Base-by-base conservation (phyloP, 177 flowering plant species). In the Vitis hybrid region DNA sequence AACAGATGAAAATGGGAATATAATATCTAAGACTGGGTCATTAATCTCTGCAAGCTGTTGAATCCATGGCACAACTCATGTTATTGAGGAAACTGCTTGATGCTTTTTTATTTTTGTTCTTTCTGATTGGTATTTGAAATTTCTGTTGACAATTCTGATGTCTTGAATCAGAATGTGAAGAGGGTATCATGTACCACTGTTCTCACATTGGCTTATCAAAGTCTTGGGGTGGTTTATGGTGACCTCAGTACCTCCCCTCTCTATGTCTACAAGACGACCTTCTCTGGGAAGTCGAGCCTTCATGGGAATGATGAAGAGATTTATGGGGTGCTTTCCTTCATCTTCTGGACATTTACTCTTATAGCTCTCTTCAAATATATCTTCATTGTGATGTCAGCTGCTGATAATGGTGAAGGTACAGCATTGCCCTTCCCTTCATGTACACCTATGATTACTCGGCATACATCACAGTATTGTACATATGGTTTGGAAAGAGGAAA, bases 331-430 rank as follows among this genome's bases (percentile, higher is more conserved):
- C 83, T 88, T 70, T 88, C 95, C 9, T 83, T 90, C 52, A 89
- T 90, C 71, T 87, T 90, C 72, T 90, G 91, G 91, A 88, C 93
- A 19, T 62, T 89, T 61, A 87, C 93, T 56, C 81, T 88, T 52
- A 77, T 89, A 49, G 84, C 95, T 68, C 86, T 90, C 48, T 71
- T 84, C 79, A 90, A 90, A 73, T 90, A 90, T 68, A 63, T 89
- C 65, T 82, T 88, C 79, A 76, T 90, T 67, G 90, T 90, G 60
- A 64, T 88, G 72, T 79, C 82, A 39, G 93, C 95, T 11, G 83
- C 88, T 74, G 95, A 90, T 70, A 88, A 86, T 74, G 95, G 95
- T 45, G 91, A 90, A 86, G 93, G 95, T 90, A 80, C n/a, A 58
- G 1, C 19, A 14, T 60, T 67, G 10, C 33, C 3, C 8, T 68